Evolutionary conservation across 1,284 basidiomycete species (phyloP), one percentile per base, ranked within the genome.

Genomic region (Xerocomus minutiporus): DNA sequence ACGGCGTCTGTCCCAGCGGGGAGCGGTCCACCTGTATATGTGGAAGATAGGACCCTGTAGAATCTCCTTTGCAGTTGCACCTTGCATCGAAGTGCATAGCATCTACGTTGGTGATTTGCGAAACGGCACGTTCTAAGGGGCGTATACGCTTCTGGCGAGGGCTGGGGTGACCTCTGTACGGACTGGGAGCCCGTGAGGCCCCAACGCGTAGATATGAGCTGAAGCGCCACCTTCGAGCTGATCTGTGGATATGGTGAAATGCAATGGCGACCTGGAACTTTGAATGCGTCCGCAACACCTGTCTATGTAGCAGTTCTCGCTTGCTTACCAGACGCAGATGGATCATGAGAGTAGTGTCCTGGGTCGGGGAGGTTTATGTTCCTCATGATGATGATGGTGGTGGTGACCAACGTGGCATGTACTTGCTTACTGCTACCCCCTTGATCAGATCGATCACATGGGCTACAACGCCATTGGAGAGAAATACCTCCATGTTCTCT

Each of bases 51-150:
- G 71, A 5, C 78, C 80, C 4, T 63, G 56, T 0, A 83, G 81
- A 2, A 89, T 65, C 2, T 72, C 60, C 9, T 65, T 61, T 34
- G 67, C 48, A 34, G 73, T 62, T 1, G 64, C 35, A 25, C 2
- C 20, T 20, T 20, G 13, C 38, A 25, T 59, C 79, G 74, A 2
- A 93, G 68, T 1, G 92, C 92, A 64, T 95, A 95, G 1, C 92
- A 64, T 94, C 92, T 9, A 93, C 90, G 57, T 84, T 94, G 6
- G 91, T 93, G 0, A 88, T 91, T 4, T 74, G 70, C 0, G 77
- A 77, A 68, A 63, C 2, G 89, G 89, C 1, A 87, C 75, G 60
- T 91, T 75, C 39, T 79, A 73, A 0, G 79, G 70, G 1, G 90
- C 84, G 51, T 74, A 71, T 1, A 93, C 79, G 54, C 91, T 83